Evolutionary conservation across 768 basidiomycete genomes (phyloP).

Genomic region (Tricholoma saponaceum): DNA sequence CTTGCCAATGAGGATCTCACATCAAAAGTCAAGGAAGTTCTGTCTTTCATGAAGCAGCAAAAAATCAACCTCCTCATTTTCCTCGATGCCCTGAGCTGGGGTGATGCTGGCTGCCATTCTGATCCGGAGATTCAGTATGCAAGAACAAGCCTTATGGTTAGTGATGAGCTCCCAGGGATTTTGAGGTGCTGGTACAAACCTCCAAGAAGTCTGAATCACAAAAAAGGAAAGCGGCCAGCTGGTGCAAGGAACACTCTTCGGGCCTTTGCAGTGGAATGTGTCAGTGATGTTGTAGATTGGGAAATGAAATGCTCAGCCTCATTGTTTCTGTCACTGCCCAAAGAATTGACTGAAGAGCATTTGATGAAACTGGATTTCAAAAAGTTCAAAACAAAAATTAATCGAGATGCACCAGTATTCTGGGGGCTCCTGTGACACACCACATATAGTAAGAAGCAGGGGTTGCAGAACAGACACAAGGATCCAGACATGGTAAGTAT

Average conservation of each 20-base stretch:
- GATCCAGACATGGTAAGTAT: slow-evolving; percentile 11
- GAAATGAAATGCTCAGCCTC: not conserved
- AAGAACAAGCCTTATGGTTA: slow-evolving; percentile 14
- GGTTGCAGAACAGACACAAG: too few species aligned
- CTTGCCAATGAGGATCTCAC: not conserved
- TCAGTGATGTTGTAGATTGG: not conserved
- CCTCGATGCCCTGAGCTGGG: slow-evolving; percentile 18
- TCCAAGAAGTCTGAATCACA: slow-evolving; percentile 5
- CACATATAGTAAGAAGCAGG: too few species aligned
- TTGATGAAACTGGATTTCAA: too few species aligned
- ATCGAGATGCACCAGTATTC: too few species aligned
- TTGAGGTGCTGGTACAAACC: slow-evolving; percentile 18
- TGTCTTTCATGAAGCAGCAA: slow-evolving; percentile 1
- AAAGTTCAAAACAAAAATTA: too few species aligned
- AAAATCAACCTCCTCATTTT: slow-evolving; percentile 11
- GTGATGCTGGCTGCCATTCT: slow-evolving; percentile 9
- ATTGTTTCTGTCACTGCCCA: too few species aligned
- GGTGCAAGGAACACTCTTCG: slow-evolving; percentile 3
- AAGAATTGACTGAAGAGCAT: too few species aligned
- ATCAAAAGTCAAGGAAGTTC: not conserved
- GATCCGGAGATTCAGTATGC: slow-evolving; percentile 9
- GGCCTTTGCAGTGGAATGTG: slow-evolving; percentile 5
- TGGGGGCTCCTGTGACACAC: too few species aligned
- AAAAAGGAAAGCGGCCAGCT: slow-evolving; percentile 3
- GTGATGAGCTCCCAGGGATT: slow-evolving; percentile 16